Conservation (phyloP, 2,329 filamentous ascomycete genomes). For the Apiospora pterosperma region DNA sequence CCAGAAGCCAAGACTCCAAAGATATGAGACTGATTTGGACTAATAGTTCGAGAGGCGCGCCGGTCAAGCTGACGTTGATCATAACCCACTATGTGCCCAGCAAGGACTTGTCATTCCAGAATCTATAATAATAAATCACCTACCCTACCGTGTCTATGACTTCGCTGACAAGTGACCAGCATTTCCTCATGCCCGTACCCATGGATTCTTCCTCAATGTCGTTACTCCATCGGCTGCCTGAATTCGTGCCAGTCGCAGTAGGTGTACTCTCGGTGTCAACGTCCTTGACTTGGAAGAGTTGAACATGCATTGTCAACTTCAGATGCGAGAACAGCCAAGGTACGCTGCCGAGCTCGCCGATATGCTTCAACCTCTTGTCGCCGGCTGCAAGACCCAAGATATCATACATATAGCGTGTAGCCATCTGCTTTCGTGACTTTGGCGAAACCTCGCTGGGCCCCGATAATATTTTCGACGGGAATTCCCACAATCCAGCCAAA, state of each 20-base stretch:
- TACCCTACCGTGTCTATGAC: conserved; percentile 6
- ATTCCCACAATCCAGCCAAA: conserved; percentile 53
- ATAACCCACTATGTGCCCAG: background rate
- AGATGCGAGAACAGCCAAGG: conserved; percentile 58
- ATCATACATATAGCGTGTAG: conserved; percentile 31
- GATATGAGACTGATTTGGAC: background rate
- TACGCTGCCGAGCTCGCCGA: conserved; percentile 45
- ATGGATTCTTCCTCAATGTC: conserved; percentile 49
- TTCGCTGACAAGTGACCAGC: conserved; percentile 43
- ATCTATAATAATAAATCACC: background rate
- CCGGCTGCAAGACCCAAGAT: conserved; percentile 14
- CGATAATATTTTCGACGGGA: conserved; percentile 43
- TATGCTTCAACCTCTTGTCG: conserved; percentile 23
- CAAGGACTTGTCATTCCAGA: background rate
- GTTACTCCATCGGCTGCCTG: conserved; percentile 31
- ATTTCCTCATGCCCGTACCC: conserved; percentile 58
- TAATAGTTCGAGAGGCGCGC: background rate
- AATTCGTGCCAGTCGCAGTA: conserved; percentile 1
- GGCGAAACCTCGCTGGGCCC: conserved; percentile 22
- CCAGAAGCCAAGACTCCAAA: background rate
- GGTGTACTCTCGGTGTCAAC: background rate
- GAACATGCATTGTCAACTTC: conserved; percentile 55
- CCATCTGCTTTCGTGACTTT: conserved; percentile 31
- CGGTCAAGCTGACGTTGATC: background rate
- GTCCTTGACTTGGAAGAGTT: conserved; percentile 40